Evolutionary conservation across 352 stramenopile species (phyloP), one percentile per base, ranked within the genome.

Genomic region (Globisporangium nagaii): DNA sequence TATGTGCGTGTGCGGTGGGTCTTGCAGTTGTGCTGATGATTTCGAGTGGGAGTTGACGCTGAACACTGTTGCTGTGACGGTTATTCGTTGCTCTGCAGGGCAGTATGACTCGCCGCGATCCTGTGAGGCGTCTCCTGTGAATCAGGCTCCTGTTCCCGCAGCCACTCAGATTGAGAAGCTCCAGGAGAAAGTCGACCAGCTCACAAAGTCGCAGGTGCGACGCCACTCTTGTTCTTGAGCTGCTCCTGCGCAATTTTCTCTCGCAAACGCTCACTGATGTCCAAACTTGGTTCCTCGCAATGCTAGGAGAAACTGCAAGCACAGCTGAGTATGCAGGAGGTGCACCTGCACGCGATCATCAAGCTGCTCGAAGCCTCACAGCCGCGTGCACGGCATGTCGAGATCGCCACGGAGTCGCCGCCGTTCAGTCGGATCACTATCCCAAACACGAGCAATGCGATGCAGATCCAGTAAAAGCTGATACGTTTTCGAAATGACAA

Each of bases 311-410:
- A 79, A 41, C 53, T 86, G 17, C 74, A 89, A 55, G 62, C 59
- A 10, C 80, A 88, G 51, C 50, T 91, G 27, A 68, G 45, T 6
- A 65, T 61, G 4, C 78, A 91, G 49, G 75, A 88, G 34, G 55
- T 40, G 8, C 75, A 91, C 51, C 53, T 91, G 40, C 63, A 84
- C 28, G 60, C 64, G 5, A 91, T 91, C 28, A 50, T 72, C 44
- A 51, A 63, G 15, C 48, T 88, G 2, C 28, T 90, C 1, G 48
- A 85, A 28, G 11, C 67, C 12, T 44, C 55, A 13, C 66, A 63
- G 20, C 3, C 45, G 12, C 55, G 44, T 28, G 4, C 49, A 15
- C 43, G 44, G 3, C 58, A 31, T 4, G 30, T 62, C 39, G 56
- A 39, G 48, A 2, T 63, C 37, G n/a, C 46, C 22, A 27, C 34